phyloP scores from a whole-genome alignment of 371 early-diverging fungal genomes.

The Fennellomyces sp. region DNA sequence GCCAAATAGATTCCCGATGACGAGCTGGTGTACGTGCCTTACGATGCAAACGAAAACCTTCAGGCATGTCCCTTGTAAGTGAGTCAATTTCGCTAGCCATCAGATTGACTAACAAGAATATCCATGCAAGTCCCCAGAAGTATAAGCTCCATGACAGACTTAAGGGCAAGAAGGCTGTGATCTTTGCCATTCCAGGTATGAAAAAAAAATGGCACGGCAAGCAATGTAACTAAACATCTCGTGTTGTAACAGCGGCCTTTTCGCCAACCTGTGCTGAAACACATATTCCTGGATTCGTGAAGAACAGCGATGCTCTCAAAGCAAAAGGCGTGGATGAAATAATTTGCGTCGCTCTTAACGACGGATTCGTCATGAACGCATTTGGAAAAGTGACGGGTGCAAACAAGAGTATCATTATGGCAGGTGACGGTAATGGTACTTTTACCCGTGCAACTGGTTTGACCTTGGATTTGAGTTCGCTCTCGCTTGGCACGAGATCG shows the following conservation, averaged over 20 bases:
- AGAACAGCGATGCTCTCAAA: slow-evolving; percentile 56
- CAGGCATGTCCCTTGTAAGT: slow-evolving; percentile 31
- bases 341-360: slow-evolving; percentile 57
- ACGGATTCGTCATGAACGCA: slow-evolving; percentile 75
- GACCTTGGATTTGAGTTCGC: slow-evolving; percentile 46
- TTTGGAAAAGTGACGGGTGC: slow-evolving; percentile 66
- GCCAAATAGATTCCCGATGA: slow-evolving; percentile 36
- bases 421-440: slow-evolving; percentile 65
- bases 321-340: slow-evolving; percentile 70
- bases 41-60: slow-evolving; percentile 27
- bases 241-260: slow-evolving; percentile 46
- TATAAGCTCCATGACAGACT: slow-evolving; percentile 57
- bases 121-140: slow-evolving; percentile 18
- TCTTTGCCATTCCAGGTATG: slow-evolving; percentile 80
- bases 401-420: slow-evolving; percentile 69
- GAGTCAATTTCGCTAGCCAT: not conserved
- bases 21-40: slow-evolving; percentile 33
- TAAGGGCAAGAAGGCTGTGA: slow-evolving; percentile 75
- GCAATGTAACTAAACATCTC: not conserved
- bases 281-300: slow-evolving; percentile 69
- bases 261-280: slow-evolving; percentile 75
- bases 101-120: not conserved
- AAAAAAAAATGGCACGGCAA: not conserved
- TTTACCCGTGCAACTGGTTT: slow-evolving; percentile 68
- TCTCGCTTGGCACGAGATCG: slow-evolving; percentile 33